Base-by-base conservation (phyloP, 805 yeast species). In the Metschnikowia peoriensis region DNA sequence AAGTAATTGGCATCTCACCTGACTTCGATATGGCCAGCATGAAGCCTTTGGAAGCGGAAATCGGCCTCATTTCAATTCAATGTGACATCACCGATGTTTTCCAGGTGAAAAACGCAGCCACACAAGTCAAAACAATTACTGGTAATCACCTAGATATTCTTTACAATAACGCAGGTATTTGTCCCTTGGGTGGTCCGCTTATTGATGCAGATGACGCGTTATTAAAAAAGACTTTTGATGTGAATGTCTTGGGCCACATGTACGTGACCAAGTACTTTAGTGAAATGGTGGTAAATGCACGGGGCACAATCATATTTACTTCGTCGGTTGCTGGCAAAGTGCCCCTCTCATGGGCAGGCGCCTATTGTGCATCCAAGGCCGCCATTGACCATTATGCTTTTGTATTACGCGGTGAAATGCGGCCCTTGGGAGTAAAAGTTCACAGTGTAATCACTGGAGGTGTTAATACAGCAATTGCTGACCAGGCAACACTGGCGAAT, bases 131-230 rank as follows among this genome's bases (percentile, higher is more conserved):
- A 8, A 47, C 54, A 6, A 60, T 66, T 28, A 67, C 69, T 29
- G 70, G 65, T 9, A 77, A 75, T 1, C 53, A 51, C 28, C 56
- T 77, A 37, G 71, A 75, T 49, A 57, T 73, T 7, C 62, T 77
- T 32, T 76, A 69, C 61, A 70, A 75, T 55, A 76, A 76, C 54
- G 80, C 78, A 9, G 79, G 80, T 1, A 61, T 67, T 55, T 59
- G 49, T 29, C 38, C 44, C 39, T 41, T 69, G 61, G 48, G 68
- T 49, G 62, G 68, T 1, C 66, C 77, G 0, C 66, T 72, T 10
- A 56, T 66, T n/a, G 78, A 73, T 43, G 53, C 63, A 4, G 62
- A 64, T n/a, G 66, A 65, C 38, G 61, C 57, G 1, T 48, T 56
- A 8, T 35, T 71, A 8, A 58, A 61, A 38, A 44, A 54, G 8